Base-by-base conservation (phyloP, 2,329 filamentous ascomycete genomes). In the Claviceps digitariae region DNA sequence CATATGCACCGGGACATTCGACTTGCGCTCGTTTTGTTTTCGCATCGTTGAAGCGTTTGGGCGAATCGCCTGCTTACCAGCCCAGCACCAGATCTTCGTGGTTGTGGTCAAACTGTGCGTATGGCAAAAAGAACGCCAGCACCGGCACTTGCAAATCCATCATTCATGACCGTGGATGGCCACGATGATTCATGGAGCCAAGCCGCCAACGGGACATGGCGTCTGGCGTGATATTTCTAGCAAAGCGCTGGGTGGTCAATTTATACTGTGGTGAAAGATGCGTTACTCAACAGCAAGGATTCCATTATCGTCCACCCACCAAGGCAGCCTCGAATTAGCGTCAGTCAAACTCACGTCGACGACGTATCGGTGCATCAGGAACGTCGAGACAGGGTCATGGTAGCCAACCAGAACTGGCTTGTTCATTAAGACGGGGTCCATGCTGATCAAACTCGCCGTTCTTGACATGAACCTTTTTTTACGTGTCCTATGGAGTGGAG, bases 321-420 rank as follows among this genome's bases (percentile, higher is more conserved):
- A 43, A 40, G 40, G 29, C 13, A 13, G 21, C 25, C 13, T 43
- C 23, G 27, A 46, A 10, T 13, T 5, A 41, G 17, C 21, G 17
- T 34, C 27, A 4, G 23, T 31, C 38, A 38, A 38, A 17, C n/a
- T 4, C 5, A n/a, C 5, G 36, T 38, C 36, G 48, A 49, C 23
- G 8, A 20, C 9, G 12, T 40, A 60, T 57, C 56, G 58, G 56
- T 65, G 66, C 66, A 66, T 67, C 65, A 66, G 63, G 63, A 60
- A 57, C 58, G 60, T 58, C 61, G 62, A 43, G 56, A 61, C 56
- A 56, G 59, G 44, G 56, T 56, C 60, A 57, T 57, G 60, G 56
- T 58, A 58, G 56, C 57, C 59, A 66, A 59, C 60, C 60, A 63
- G 65, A 52, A 20, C 45, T 48, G 48, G 44, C 23, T 47, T 48